Evolutionary conservation across 441 rosid species (phyloP), one percentile per base, ranked within the genome.

Genomic region (Croton setiger): DNA sequence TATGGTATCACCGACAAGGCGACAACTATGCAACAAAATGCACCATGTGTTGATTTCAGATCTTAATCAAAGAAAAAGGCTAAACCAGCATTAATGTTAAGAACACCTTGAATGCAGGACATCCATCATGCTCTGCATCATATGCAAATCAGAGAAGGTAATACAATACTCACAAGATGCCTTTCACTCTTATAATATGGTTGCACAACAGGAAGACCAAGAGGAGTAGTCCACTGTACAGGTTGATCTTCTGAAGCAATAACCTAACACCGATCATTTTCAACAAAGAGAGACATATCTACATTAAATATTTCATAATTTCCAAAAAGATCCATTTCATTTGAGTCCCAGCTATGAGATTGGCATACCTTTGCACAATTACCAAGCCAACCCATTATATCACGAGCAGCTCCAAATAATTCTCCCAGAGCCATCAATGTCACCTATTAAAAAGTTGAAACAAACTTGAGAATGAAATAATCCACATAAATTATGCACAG

Each of bases 151-250:
- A 70, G 63, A 67, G 2, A 54, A 49, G 17, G n/a, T 13, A 37
- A 39, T 43, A 43, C 51, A 72, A 72, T 13, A 80, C 96, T 87
- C 77, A 94, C 98, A 69, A 85, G 81, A 84, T 86, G 94, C 56
- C 94, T 75, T 82, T 87, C 86, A 72, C 77, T 82, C 81, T 88
- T 90, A 68, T 77, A 89, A 75, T 94, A 94, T 13, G 99, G 99
- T 79, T 94, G 99, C 75, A 94, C 87, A 67, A 94, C 97, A 45
- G 98, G 99, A 73, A 94, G 99, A 56, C 99, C 99, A 48, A 94
- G 85, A 63, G 98, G 98, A n/a, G 99, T 92, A 63, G 85, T 84
- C 99, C 99, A 92, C 69, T 76, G 85, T 63, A 94, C 98, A 37
- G 99, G 87, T 75, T 92, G 88, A 72, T 87, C 92, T 70, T 87